Evolutionary conservation across 768 basidiomycete species (phyloP).

Genomic region (Trametes cubensis): DNA sequence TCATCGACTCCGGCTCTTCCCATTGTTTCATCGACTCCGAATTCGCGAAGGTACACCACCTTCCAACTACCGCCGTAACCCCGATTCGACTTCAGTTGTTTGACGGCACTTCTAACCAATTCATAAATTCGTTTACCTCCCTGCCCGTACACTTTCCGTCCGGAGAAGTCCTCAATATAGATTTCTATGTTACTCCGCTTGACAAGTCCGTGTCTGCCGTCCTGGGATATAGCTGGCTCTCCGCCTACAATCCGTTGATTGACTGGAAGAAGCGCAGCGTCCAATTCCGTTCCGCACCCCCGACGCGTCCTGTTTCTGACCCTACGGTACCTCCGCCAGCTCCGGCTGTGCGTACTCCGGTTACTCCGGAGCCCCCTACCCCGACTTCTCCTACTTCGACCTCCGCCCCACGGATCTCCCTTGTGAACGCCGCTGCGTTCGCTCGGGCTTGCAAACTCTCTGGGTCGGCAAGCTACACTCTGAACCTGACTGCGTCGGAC

Average conservation of each 20-base stretch:
- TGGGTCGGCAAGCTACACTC: not conserved
- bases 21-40: constrained; percentile 1
- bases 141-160: not conserved
- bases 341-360: too few relatives aligned
- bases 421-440: not conserved
- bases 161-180: not conserved
- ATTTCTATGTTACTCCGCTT: constrained; percentile 2
- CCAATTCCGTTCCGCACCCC: constrained; percentile 1
- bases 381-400: not conserved
- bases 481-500: not conserved
- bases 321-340: too few relatives aligned
- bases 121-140: not conserved
- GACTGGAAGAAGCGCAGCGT: constrained; percentile 10
- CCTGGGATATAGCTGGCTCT: constrained; percentile 10
- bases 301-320: not conserved
- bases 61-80: not conserved
- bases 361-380: not conserved
- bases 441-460: not conserved
- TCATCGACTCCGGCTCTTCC: constrained; percentile 7
- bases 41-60: not conserved
- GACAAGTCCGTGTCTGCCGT: constrained; percentile 9
- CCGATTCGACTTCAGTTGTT: constrained; percentile 1
- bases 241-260: constrained; percentile 7
- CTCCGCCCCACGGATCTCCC: not conserved
- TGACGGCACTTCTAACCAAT: constrained; percentile 2